Conservation (phyloP, 257 asterid species). For the Anisodus acutangulus region DNA sequence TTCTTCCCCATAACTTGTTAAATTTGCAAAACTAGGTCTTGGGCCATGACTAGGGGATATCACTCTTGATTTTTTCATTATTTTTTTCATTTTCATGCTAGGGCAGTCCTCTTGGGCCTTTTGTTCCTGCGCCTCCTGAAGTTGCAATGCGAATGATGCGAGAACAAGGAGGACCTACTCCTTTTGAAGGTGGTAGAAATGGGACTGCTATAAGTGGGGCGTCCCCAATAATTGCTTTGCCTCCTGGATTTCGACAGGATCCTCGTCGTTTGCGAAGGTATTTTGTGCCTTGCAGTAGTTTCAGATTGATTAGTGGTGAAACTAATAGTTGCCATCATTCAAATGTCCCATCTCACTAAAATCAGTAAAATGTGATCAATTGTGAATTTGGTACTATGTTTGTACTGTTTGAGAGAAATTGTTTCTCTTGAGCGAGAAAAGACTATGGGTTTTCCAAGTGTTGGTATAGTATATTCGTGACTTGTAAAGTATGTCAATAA, state of each 20-base stretch:
- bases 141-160: slow-evolving; percentile 98
- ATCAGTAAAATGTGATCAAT: slow-evolving; percentile 7
- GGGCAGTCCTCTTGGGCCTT: slow-evolving; percentile 95
- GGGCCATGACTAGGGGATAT: not conserved
- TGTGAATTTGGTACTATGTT: not conserved
- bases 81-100: slow-evolving; percentile 25
- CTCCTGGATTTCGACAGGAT: slow-evolving; percentile 81
- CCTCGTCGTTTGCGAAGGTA: slow-evolving; percentile 96
- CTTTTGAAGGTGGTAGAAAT: slow-evolving; percentile 85
- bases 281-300: slow-evolving; percentile 28
- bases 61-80: not conserved
- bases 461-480: not conserved
- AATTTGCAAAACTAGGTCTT: not conserved
- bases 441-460: not conserved
- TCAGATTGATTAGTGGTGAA: not conserved
- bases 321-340: slow-evolving; percentile 12
- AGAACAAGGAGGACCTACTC: slow-evolving; percentile 90
- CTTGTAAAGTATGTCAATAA: not conserved
- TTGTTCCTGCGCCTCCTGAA: slow-evolving; percentile 99
- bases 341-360: not conserved
- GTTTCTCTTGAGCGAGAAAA: not conserved
- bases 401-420: not conserved
- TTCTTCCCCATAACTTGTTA: not conserved
- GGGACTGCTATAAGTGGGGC: slow-evolving; percentile 72
- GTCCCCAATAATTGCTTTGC: slow-evolving; percentile 77